Evolutionary conservation across 1,139 yeast genomes (phyloP), one percentile per base, ranked within the genome.

Genomic region (Sugiyamaella japonica): DNA sequence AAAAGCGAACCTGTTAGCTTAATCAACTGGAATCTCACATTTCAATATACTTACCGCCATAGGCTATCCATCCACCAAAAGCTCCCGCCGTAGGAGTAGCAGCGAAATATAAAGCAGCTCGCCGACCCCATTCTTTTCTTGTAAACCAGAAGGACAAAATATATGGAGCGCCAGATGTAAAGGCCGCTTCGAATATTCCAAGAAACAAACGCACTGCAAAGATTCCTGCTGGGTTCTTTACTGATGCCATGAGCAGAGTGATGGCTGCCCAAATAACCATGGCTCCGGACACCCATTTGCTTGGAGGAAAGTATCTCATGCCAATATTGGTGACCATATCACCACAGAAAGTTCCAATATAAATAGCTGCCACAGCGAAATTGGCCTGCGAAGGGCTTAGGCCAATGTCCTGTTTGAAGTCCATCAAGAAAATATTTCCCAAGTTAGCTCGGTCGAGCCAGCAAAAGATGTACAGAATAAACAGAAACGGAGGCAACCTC

Each of bases 221-320:
- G 17, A 57, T 49, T 4, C 61, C 59, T 36, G 36, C 49, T 13
- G 59, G 48, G 34, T 56, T 60, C 15, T 39, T 37, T 1, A 56
- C 61, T 3, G 56, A 57, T 9, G 61, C 61, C 48, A 54, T 56
- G 16, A 55, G 32, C 16, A 56, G 47, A 3, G 59, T 73, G 39
- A 80, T 69, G 13, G 69, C 63, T 36, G 82, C 83, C 83, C 83
- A 80, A 12, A 70, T 52, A 1, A 77, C 71, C 82, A 80, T 80
- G 31, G 70, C 69, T 1, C 52, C 52, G 1, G 59, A 53, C 6
- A 56, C 36, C 59, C 57, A 54, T 29, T 38, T 51, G 20, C 50
- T 41, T 1, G 57, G 57, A 2, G 43, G 37, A 5, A 54, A 45
- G 8, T 42, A 41, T 37, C 55, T 55, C 43, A 53, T 53, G 37